Base-by-base conservation (phyloP, 352 stramenopile genomes). In the Plasmopara muralis region DNA sequence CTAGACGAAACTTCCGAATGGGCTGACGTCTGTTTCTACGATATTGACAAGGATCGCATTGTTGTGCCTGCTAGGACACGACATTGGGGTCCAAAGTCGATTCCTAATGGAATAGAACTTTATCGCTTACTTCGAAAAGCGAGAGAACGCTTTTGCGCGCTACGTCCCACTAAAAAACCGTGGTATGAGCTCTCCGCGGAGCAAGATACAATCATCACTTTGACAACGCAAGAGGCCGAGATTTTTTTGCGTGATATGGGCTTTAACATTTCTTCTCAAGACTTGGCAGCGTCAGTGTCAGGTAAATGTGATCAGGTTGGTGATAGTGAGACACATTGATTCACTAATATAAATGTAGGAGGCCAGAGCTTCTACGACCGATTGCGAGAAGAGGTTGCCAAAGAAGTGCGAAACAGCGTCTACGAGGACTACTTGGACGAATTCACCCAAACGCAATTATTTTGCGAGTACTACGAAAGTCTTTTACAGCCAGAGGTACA, bases 381-480 rank as follows among this genome's bases (percentile, higher is more conserved):
- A 2, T 58, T 91, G 33, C 83, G 91, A 52, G 77, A 93, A 54
- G 70, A 91, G 39, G 69, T 93, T 28, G 66, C 67, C 5, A 75
- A 74, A 20, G 78, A 85, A 42, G 69, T 86, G 6, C 69, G 72
- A n/a, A 81, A 83, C 48, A 90, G 80, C 61, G 55, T 66, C 15
- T 86, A 80, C 55, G 73, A 83, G 47, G 65, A 78, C 28, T 93
- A 87, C 50, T 43, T 89, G 41, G 72, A 89, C 29, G 80, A 89
- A 53, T 91, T 93, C 40, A 87, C 74, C 15, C 80, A 93, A 61
- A 93, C 83, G 44, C 83, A 93, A 44, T 53, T 93, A 44, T 93
- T 93, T 47, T 93, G 78, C 47, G 75, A 90, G 60, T 93, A 90
- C 56, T 91, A 84, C 55, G 83, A 93, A 62, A 82, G 70, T 10